Evolutionary conservation across 2,329 filamentous ascomycete genomes (phyloP).

Genomic region (Cladophialophora chaetospira): DNA sequence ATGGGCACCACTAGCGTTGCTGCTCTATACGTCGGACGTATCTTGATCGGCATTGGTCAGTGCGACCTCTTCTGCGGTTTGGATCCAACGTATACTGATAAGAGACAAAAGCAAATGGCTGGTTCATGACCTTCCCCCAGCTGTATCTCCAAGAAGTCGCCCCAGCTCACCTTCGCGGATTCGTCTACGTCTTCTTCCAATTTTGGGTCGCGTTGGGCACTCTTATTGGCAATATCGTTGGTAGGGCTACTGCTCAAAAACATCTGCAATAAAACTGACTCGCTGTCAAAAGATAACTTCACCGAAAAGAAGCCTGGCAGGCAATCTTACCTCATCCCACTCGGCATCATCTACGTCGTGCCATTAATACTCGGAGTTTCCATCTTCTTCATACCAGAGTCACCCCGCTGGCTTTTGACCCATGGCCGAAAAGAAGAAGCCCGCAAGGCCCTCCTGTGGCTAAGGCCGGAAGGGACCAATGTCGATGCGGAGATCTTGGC

Average conservation of each 20-base stretch:
- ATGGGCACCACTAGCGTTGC: constrained; percentile 44
- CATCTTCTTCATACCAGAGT: constrained; percentile 36
- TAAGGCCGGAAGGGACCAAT: constrained; percentile 1
- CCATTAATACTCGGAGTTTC: constrained; percentile 8
- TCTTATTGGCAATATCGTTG: constrained; percentile 4
- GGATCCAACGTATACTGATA: not conserved
- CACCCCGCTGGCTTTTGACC: constrained; percentile 58
- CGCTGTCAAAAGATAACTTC: constrained; percentile 12
- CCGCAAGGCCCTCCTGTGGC: constrained; percentile 44
- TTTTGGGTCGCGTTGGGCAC: constrained; percentile 37
- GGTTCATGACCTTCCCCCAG: constrained; percentile 50
- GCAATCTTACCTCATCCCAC: constrained; percentile 21
- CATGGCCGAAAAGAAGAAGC: constrained; percentile 58
- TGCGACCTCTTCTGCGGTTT: not conserved
- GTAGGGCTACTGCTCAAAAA: not conserved
- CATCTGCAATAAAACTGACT: not conserved
- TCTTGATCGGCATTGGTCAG: constrained; percentile 42
- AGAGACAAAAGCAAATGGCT: constrained; percentile 41
- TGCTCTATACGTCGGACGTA: constrained; percentile 50
- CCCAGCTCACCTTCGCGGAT: constrained; percentile 50
- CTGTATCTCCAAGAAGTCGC: constrained; percentile 53
- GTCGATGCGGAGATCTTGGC: constrained; percentile 4
- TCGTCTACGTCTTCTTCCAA: constrained; percentile 48
- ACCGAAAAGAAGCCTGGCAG: constrained; percentile 13
- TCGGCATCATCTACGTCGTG: constrained; percentile 18